Base-by-base conservation (phyloP, 2,329 filamentous ascomycete genomes). In the Dendryphion nanum region DNA sequence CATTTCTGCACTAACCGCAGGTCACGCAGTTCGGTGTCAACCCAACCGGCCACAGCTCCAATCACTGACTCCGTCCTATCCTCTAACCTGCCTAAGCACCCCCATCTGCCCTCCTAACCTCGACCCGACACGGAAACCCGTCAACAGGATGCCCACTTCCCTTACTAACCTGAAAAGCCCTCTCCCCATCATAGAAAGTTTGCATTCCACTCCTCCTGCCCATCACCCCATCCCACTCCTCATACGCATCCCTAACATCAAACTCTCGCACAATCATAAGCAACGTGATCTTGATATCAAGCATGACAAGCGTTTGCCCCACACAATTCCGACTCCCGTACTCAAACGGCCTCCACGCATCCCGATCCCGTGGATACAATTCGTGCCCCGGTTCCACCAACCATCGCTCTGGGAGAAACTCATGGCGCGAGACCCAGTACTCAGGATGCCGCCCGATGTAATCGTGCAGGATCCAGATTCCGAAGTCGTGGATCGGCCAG, bases 201-300 rank as follows among this genome's bases (percentile, higher is more conserved):
- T n/a, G n/a, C n/a, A n/a, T 14, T 26, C 5, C 26, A 17, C 12
- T 30, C 34, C 8, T 33, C 33, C 15, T 47, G 20, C 18, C n/a
- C n/a, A n/a, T n/a, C n/a, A 32, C 3, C 3, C 13, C 14, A 41
- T 51, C 49, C 35, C 33, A 44, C n/a, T 44, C 41, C n/a, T 44
- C 37, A 20, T 44, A 44, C 14, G 37, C 41, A n/a, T 30, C 18
- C 14, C 7, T 37, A 14, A 79, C 64, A n/a, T 75, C 69, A 34
- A 76, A 73, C 18, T 65, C 64, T 33, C 73, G 51, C 7, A 70
- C 51, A 1, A 70, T 69, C 55, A 74, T 30, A 20, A 37, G n/a
- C 8, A 58, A 33, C 1, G 40, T 47, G 4, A 65, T 41, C 37
- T 56, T 58, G 16, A 68, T 41, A 45, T 69, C 64, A 15, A 61